Conservation (phyloP, 805 yeast species). For the Tetrapisispora pingtungensis region DNA sequence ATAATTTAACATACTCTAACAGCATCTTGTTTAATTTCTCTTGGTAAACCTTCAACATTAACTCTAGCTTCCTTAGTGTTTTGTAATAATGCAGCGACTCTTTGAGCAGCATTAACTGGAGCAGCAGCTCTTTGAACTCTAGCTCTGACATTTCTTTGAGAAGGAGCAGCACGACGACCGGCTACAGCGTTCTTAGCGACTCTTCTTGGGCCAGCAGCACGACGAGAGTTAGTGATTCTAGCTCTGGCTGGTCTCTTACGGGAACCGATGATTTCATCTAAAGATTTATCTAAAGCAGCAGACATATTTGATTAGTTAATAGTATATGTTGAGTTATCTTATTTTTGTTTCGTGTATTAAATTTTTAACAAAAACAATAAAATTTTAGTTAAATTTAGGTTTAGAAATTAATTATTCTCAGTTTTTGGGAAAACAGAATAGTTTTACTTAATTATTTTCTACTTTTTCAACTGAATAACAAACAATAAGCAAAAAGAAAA, state of each 20-base stretch:
- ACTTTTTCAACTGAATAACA: too few species aligned
- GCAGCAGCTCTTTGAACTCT: conserved; percentile 15
- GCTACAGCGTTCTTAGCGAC: conserved; percentile 25
- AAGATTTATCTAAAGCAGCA: conserved; percentile 78
- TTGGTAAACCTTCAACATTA: conserved; percentile 76
- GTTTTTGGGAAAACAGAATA: conserved; percentile 1
- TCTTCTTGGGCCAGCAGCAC: conserved; percentile 27
- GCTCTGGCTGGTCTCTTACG: conserved; percentile 32
- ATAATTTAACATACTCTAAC: conserved; percentile 61
- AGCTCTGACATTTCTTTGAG: conserved; percentile 12
- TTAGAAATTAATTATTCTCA: not conserved
- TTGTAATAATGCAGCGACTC: conserved; percentile 29
- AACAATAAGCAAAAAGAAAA: too few species aligned
- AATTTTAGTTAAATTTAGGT: too few species aligned
- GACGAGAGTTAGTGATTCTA: conserved; percentile 25
- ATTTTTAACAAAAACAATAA: too few species aligned
- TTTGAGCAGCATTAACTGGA: conserved; percentile 28
- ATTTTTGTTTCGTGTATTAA: too few species aligned
- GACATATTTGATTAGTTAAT: conserved; percentile 61
- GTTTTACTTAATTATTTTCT: not conserved
- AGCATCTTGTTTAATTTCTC: conserved; percentile 74
- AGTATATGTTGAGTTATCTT: too few species aligned
- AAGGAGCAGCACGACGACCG: conserved; percentile 19
- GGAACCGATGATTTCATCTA: conserved; percentile 86
- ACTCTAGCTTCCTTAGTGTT: conserved; percentile 66